phyloP scores from a whole-genome alignment of 2,329 filamentous ascomycete genomes.

The Arthroderma uncinatum region DNA sequence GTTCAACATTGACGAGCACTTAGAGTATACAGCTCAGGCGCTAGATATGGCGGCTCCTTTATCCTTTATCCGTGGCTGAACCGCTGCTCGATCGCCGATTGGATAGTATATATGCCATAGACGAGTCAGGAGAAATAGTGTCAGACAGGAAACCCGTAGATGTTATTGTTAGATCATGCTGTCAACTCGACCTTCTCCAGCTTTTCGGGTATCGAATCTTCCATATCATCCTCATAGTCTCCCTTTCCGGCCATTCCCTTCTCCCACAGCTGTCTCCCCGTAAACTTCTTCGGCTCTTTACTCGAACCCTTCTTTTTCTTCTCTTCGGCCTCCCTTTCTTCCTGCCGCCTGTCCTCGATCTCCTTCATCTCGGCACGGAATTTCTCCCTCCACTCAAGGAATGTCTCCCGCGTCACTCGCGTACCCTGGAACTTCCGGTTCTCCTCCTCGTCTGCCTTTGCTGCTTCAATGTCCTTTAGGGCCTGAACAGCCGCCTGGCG shows the following conservation, averaged over 20 bases:
- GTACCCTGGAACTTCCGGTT: slow-evolving; percentile 95
- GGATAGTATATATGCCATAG: too few species aligned
- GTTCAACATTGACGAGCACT: too few species aligned
- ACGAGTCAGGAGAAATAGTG: too few species aligned
- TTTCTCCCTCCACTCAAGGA: slow-evolving; percentile 66
- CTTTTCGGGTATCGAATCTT: slow-evolving; percentile 47
- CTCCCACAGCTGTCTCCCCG: slow-evolving; percentile 70
- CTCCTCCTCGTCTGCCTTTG: slow-evolving; percentile 69
- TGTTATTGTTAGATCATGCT: not conserved
- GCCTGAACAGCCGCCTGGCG: slow-evolving; percentile 55
- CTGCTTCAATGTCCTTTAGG: slow-evolving; percentile 42
- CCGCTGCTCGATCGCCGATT: too few species aligned
- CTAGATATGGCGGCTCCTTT: too few species aligned
- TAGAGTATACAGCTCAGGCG: too few species aligned
- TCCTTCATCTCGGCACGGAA: slow-evolving; percentile 78
- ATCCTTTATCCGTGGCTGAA: too few species aligned
- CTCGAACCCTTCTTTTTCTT: slow-evolving; percentile 66
- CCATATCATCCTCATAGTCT: slow-evolving; percentile 57
- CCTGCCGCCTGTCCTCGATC: slow-evolving; percentile 53
- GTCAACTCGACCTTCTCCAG: slow-evolving; percentile 64
- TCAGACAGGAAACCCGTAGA: slow-evolving; percentile 29
- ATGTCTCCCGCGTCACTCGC: slow-evolving; percentile 74
- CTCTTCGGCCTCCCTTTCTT: slow-evolving; percentile 68
- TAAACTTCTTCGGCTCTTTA: slow-evolving; percentile 54
- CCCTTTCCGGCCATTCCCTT: slow-evolving; percentile 55